Percentiles rank a stretch among this genome's conserved stretches.
Conservation (phyloP, 352 stramenopile genomes). For the Globisporangium canariense region DNA sequence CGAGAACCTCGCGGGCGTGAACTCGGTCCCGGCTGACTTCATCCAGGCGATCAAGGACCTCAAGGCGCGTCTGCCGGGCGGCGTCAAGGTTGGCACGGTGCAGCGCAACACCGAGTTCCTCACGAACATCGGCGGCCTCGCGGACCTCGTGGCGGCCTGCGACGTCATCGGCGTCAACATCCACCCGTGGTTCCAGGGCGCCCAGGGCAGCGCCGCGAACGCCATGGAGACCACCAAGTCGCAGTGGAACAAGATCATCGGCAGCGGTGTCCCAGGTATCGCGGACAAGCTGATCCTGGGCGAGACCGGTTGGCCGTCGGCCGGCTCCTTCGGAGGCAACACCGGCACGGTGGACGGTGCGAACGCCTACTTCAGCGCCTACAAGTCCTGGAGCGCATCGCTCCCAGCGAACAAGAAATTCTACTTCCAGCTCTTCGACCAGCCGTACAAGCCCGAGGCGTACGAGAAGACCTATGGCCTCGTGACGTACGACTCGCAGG, state of each 20-base stretch:
- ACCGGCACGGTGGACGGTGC: conserved; percentile 30
- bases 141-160: conserved; percentile 32
- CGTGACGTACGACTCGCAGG: conserved; percentile 31
- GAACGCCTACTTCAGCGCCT: conserved; percentile 48
- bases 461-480: conserved; percentile 62
- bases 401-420: conserved; percentile 49
- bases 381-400: conserved; percentile 52
- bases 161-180: conserved; percentile 57
- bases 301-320: conserved; percentile 52
- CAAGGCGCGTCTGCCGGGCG: conserved; percentile 36
- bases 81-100: conserved; percentile 62
- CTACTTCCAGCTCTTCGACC: conserved; percentile 83
- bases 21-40: conserved; percentile 34
- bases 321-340: conserved; percentile 33
- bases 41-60: conserved; percentile 49
- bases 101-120: conserved; percentile 66
- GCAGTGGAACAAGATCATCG: conserved; percentile 47
- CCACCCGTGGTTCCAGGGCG: conserved; percentile 57
- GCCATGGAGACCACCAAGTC: conserved; percentile 45
- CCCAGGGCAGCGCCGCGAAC: conserved; percentile 22
- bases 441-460: conserved; percentile 29
- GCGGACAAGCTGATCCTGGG: conserved; percentile 46
- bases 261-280: conserved; percentile 25
- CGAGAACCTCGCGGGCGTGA: conserved; percentile 45
- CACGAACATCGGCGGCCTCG: conserved; percentile 29